Conservation (phyloP, 164 flowering plant species). For the Saururus chinensis region DNA sequence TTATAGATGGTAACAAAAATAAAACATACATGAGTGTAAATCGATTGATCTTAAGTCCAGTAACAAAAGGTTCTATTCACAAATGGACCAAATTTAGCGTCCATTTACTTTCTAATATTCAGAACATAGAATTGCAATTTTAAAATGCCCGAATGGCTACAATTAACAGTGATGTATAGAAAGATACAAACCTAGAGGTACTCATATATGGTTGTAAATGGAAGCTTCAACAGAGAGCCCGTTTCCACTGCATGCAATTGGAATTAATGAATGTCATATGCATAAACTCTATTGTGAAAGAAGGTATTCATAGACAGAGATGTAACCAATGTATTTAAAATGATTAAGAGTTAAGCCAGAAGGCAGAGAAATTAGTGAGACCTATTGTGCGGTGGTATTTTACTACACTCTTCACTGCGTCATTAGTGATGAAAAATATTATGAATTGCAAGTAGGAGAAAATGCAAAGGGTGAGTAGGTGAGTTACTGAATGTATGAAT, state of each 20-base stretch:
- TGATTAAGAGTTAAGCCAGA: neutral
- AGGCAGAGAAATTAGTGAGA: constrained; percentile 2
- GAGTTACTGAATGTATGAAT: too few relatives aligned
- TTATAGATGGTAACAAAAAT: constrained; percentile 1
- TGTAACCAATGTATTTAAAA: too few relatives aligned
- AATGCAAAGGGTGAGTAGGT: too few relatives aligned
- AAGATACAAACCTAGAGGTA: constrained; percentile 67
- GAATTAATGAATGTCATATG: neutral
- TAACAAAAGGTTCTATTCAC: constrained; percentile 12
- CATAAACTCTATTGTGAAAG: neutral
- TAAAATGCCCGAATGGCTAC: too few relatives aligned
- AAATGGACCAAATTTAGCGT: constrained; percentile 1
- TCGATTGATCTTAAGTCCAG: constrained; percentile 6
- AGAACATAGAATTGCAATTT: too few relatives aligned
- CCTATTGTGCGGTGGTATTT: constrained; percentile 48
- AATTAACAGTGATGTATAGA: too few relatives aligned
- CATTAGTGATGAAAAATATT: too few relatives aligned
- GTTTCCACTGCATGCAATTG: constrained; percentile 47
- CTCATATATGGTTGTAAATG: constrained; percentile 82
- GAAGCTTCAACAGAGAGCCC: constrained; percentile 61
- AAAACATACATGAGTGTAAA: constrained; percentile 15
- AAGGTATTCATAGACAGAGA: neutral
- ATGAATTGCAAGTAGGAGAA: too few relatives aligned
- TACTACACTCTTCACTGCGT: constrained; percentile 55
- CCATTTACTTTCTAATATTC: too few relatives aligned